Conservation (phyloP, 345 rosid genomes). For the Psidium guajava region DNA sequence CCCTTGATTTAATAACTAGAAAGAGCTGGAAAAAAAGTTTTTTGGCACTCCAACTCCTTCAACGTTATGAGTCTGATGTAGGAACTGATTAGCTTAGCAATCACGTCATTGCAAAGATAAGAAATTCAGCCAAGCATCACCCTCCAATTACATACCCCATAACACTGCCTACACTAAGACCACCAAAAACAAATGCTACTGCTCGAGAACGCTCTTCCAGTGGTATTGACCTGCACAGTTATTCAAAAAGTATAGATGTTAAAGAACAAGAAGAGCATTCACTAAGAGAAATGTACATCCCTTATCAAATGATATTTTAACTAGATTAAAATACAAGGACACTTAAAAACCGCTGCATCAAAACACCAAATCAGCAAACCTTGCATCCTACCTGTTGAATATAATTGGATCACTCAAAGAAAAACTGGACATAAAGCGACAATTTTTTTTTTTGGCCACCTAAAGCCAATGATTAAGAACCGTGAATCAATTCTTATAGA, state of each 20-base stretch:
- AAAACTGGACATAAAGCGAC: neutral
- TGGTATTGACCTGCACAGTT: constrained; percentile 63
- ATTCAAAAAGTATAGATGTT: neutral
- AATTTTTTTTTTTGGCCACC: neutral
- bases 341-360: neutral
- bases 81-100: neutral
- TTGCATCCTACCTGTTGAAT: neutral
- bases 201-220: constrained; percentile 89
- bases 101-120: neutral
- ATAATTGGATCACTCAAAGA: neutral
- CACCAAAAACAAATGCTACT: constrained; percentile 87
- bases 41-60: neutral
- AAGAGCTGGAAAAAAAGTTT: neutral
- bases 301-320: neutral
- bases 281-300: neutral
- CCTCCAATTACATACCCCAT: constrained; percentile 49
- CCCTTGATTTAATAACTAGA: neutral
- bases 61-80: neutral
- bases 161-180: constrained; percentile 89
- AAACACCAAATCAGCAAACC: neutral
- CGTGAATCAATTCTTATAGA: neutral
- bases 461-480: neutral
- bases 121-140: neutral
- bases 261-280: neutral
- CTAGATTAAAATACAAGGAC: neutral